A percentile compares a stretch with the other conserved stretches of the same genome.
Conservation (phyloP, 495 filamentous ascomycete species). For the Penicillium atrosanguineum region DNA sequence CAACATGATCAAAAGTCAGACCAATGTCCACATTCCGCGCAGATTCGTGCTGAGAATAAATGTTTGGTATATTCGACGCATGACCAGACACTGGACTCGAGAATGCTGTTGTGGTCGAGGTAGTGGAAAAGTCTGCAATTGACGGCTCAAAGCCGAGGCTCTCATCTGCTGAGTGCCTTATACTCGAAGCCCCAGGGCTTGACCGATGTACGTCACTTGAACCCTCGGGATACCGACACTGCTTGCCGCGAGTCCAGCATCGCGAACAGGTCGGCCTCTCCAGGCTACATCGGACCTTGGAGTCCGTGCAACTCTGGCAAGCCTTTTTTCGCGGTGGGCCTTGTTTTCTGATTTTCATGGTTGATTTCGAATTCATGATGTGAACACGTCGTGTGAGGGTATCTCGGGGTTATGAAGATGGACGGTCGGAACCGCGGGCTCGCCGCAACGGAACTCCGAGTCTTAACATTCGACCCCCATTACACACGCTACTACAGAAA, state of each 20-base stretch:
- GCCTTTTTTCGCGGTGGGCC: conserved; percentile 26
- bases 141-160: background rate
- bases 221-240: conserved; percentile 29
- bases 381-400: too few relatives aligned
- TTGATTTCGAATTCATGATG: too few relatives aligned
- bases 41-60: background rate
- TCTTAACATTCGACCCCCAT: too few relatives aligned
- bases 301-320: conserved; percentile 34
- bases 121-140: too few relatives aligned
- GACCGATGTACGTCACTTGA: conserved; percentile 1
- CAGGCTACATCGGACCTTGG: conserved; percentile 39
- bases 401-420: too few relatives aligned
- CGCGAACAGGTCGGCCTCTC: conserved; percentile 36
- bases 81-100: background rate
- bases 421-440: too few relatives aligned
- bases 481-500: too few relatives aligned
- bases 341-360: background rate
- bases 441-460: too few relatives aligned
- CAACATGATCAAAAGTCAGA: conserved; percentile 11
- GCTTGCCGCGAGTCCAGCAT: conserved; percentile 26
- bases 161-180: background rate
- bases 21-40: too few relatives aligned
- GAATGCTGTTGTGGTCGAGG: too few relatives aligned
- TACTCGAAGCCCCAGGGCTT: background rate
- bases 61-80: background rate